Conservation (phyloP, 2,329 filamentous ascomycete species). For the Sporothrix euskadiensis region DNA sequence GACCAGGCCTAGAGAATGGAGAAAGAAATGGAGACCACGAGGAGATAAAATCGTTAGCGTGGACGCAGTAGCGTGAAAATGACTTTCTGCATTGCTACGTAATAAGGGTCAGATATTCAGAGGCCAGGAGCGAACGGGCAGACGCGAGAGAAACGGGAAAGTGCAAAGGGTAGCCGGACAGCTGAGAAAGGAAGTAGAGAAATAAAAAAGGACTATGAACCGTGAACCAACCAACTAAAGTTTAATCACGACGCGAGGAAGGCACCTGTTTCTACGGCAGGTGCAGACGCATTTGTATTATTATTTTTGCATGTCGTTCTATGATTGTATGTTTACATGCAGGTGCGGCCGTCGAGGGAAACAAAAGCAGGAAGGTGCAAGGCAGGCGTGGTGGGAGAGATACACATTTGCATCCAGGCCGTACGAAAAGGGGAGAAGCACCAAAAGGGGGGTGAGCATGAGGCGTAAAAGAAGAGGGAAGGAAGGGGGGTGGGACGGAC, state of each 20-base stretch:
- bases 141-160: background rate
- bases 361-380: conserved; percentile 5
- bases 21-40: conserved; percentile 24
- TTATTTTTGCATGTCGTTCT: background rate
- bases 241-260: background rate
- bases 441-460: background rate
- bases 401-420: background rate
- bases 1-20: conserved; percentile 26
- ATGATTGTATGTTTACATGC: background rate
- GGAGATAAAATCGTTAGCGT: conserved; percentile 28
- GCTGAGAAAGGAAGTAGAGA: conserved; percentile 7
- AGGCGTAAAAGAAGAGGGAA: conserved; percentile 7
- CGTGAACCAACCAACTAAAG: background rate
- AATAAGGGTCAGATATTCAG: background rate
- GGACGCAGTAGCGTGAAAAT: conserved; percentile 18
- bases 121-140: background rate
- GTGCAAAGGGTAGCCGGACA: background rate
- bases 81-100: conserved; percentile 21
- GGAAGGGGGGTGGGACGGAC: conserved; percentile 21
- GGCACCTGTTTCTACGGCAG: background rate
- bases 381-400: background rate
- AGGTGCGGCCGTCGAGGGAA: conserved; percentile 6
- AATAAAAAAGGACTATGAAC: background rate
- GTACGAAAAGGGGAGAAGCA: conserved; percentile 10
- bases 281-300: conserved; percentile 1